Evolutionary conservation across 108 stramenopile species (phyloP), one percentile per base, ranked within the genome.

Genomic region (Poteriospumella lacustris): DNA sequence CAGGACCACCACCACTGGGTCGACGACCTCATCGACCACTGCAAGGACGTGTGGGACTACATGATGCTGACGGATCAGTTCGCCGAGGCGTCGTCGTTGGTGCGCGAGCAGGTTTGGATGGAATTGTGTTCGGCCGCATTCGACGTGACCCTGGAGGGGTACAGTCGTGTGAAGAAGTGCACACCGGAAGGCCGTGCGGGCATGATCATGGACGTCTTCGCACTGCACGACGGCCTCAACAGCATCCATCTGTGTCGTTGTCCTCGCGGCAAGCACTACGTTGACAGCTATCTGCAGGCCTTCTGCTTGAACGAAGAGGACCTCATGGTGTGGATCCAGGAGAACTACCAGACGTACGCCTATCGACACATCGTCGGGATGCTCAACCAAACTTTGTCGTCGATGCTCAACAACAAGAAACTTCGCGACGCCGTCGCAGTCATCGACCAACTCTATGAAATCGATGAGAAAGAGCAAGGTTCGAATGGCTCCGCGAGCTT

Each of bases 151-250:
- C 68, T 95, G 42, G 92, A 94, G 62, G 94, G 93, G 12, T 96
- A 93, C 78, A 80, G 91, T 9, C 88, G 91, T 59, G 80, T 93
- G 40, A 68, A 78, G 38, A 82, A 60, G 68, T 96, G 94, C 68
- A 92, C 92, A 5, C 92, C 91, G 1, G 95, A 94, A 83, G 95
- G 95, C 0, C 76, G 95, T 58, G 89, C 94, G 15, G 79, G 92
- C 12, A 94, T 96, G 95, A 93, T 91, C 72, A 93, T 96, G 91
- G 95, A 96, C 78, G 68, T 96, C 76, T 91, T 91, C n/a, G 84
- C 91, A 43, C 85, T 91, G 33, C 77, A 87, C 28, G 52, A 84
- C 52, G 90, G 86, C 52, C 80, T 89, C 3, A 72, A 36, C 38
- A 38, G 29, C 15, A 3, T 39, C 29, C 36, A 58, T 33, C 60